Base-by-base conservation (phyloP, 2,329 filamentous ascomycete species). In the Colletotrichum echinochloae region DNA sequence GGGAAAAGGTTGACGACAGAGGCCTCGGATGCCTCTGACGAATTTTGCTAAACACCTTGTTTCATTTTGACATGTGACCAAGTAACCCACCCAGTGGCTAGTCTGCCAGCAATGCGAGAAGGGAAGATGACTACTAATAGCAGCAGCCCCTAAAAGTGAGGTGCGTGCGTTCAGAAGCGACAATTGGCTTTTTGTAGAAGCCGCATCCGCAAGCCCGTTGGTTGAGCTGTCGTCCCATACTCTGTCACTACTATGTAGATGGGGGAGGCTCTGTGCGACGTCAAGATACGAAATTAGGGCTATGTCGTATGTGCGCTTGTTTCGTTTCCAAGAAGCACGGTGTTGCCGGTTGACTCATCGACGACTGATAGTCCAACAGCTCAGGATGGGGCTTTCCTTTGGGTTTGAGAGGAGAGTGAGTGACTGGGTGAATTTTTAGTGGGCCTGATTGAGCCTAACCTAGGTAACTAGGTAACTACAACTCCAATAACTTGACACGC, bases 1-100 rank as follows among this genome's bases (percentile, higher is more conserved):
- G 70, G 44, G 44, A 71, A 66, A 62, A 66, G 48, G 35, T 71
- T 16, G 37, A 28, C 39, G 60, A 56, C 20, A 37, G 59, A 60
- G 52, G 48, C 60, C 59, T 41, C 30, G 39, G 26, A 44, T 54
- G 64, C 41, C 59, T 44, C 51, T 20, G 39, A 33, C 18, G 41
- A 28, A 30, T 46, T 59, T 52, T 37, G 52, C 59, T 41, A 61
- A 33, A n/a, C 14, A 20, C n/a, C n/a, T n/a, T 23, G 20, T 28
- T 37, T 20, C 1, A 28, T 26, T 41, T 18, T 44, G 44, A n/a
- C n/a, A 44, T n/a, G 37, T 56, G 55, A 35, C 26, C 35, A 23
- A 26, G n/a, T 16, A 18, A 26, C 18, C 14, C 3, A 37, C 23
- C 23, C 28, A 18, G 23, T 30, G 33, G 12, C 8, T 4, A 16